Evolutionary conservation across 169 alveolate genomes (phyloP), one percentile per base, ranked within the genome.

Genomic region (Eimeria necatrix): DNA sequence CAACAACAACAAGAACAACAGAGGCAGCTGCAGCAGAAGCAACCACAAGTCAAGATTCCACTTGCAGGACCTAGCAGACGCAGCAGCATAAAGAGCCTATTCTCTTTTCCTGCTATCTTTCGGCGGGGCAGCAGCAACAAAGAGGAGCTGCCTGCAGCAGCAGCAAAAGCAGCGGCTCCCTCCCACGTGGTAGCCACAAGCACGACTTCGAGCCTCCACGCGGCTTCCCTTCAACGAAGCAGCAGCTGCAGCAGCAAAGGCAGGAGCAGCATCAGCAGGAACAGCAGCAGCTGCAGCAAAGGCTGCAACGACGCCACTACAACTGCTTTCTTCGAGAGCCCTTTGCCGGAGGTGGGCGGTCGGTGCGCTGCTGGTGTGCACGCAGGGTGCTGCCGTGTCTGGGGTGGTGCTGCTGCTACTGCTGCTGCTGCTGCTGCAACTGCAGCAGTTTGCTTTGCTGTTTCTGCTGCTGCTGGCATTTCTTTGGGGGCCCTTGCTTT

Each of bases 241-340:
- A 71, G 81, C 81, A 71, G 53, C 81, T 10, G 51, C 51, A 71
- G 81, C 20, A 71, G 81, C 81, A 71, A 12, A 52, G 41, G 24
- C 53, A 71, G 24, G 24, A 26, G 53, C 81, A 71, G 3, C 81
- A 71, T 52, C 81, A 71, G 53, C 53, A 71, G 53, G 56, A 71
- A 71, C 81, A 71, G 9, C 81, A 26, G 81, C 81, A 71, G 81
- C 81, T 32, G 22, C 81, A 71, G 81, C 81, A 71, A 22, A 49
- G 41, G 81, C 81, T 10, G 22, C 81, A 71, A 52, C 9, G 41
- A 52, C 24, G 51, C 81, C 10, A 24, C 0, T 5, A 32, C 53
- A 22, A 52, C 18, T 12, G 81, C 81, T 3, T 71, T 71, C n/a
- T 24, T 2, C 20, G 22, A 16, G 20, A 52, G 81, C 22, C 81